Evolutionary conservation across 129 eudicot genomes (phyloP), one percentile per base, ranked within the genome.

Genomic region (Cynara cardunculus): DNA sequence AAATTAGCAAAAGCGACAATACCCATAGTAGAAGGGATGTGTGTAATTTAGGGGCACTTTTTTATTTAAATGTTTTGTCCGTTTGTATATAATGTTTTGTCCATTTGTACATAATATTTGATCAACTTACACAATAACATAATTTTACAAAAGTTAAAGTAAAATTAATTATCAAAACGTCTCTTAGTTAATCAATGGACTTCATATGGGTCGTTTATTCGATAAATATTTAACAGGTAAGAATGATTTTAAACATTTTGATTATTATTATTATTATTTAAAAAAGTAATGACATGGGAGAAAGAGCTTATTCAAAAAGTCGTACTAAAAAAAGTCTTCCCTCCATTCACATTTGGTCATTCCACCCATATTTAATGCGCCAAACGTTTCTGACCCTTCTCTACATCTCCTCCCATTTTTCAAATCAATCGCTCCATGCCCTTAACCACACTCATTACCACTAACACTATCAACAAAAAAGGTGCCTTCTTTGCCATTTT

Each of bases 301-400:
- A 61, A 77, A 77, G 86, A 70, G 86, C 78, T 83, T 70, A 77
- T 83, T 83, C 86, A 83, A 83, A 83, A 77, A 70, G 53, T 19
- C 77, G 19, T 24, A 65, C 69, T 39, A 71, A 77, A 73, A 73
- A 83, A 85, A 84, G 78, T 80, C 87, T 86, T 81, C 83, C 85
- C 84, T 79, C 85, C 85, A 79, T 85, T 85, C 91, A 76, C 88
- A 88, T 80, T 28, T 3, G 53, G 68, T 44, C 73, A 71, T 53
- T 79, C 26, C 26, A 53, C 12, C 71, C 34, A 5, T 30, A 86
- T 71, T 82, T 27, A 78, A 74, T 71, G 76, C 86, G 59, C 79
- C 81, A 72, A 79, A 69, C 83, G 30, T 71, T 11, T 69, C 75
- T 78, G 39, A 46, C 68, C 59, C 79, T 25, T 76, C 74, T 37